Evolutionary conservation across 2,329 filamentous ascomycete genomes (phyloP).

Genomic region (Cytospora piceae): DNA sequence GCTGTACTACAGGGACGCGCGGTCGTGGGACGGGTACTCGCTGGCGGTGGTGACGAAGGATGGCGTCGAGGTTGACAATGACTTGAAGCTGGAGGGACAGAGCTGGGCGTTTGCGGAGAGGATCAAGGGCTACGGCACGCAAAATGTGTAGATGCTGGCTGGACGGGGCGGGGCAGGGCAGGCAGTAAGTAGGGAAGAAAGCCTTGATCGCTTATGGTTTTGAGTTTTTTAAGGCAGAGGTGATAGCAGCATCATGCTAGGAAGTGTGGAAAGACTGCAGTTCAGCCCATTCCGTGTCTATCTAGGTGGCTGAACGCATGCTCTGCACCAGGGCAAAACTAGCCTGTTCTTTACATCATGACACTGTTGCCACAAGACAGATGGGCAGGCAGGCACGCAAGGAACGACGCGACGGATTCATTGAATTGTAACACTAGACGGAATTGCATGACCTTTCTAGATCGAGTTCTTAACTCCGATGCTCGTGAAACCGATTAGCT

Average conservation of each 20-base stretch:
- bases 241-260: neutral
- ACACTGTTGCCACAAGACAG: neutral
- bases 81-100: slow-evolving; percentile 89
- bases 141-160: slow-evolving; percentile 57
- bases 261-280: neutral
- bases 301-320: neutral
- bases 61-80: slow-evolving; percentile 81
- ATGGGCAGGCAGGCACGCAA: neutral
- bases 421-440: slow-evolving; percentile 19
- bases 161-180: too few species aligned
- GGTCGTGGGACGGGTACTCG: slow-evolving; percentile 88
- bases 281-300: neutral
- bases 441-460: slow-evolving; percentile 14
- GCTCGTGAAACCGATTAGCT: neutral
- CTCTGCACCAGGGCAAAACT: neutral
- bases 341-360: neutral
- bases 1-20: slow-evolving; percentile 93
- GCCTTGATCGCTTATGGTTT: neutral
- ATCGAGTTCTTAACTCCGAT: neutral
- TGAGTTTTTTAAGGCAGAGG: neutral
- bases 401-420: slow-evolving; percentile 6
- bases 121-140: slow-evolving; percentile 93
- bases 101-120: slow-evolving; percentile 98
- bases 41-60: slow-evolving; percentile 88
- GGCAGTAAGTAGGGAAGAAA: neutral